Evolutionary conservation across 352 stramenopile species (phyloP).

Genomic region (Phytophthora lateralis): DNA sequence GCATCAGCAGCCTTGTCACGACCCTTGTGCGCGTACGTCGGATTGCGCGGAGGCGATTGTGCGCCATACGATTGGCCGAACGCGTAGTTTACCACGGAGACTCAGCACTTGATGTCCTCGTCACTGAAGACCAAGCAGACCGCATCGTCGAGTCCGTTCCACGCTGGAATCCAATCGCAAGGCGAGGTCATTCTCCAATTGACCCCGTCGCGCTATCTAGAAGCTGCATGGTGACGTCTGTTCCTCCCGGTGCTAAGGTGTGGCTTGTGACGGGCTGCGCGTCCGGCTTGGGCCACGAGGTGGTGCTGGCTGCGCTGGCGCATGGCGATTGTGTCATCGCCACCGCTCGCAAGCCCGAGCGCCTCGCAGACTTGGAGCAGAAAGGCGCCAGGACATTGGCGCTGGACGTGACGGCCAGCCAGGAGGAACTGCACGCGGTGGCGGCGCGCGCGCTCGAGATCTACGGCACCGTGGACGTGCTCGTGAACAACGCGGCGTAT

Average conservation of each 20-base stretch:
- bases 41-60: constrained; percentile 19
- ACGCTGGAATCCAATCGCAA: neutral
- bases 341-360: constrained; percentile 34
- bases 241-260: constrained; percentile 31
- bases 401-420: constrained; percentile 41
- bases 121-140: constrained; percentile 19
- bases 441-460: constrained; percentile 20
- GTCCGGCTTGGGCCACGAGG: constrained; percentile 38
- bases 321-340: constrained; percentile 46
- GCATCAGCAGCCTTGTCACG: neutral
- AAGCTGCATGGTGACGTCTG: constrained; percentile 13
- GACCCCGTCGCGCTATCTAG: neutral
- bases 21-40: constrained; percentile 6
- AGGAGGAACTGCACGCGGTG: constrained; percentile 32
- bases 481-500: constrained; percentile 56
- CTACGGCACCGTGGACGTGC: constrained; percentile 41
- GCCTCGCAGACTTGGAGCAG: constrained; percentile 33
- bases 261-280: constrained; percentile 52
- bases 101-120: constrained; percentile 28
- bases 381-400: constrained; percentile 37
- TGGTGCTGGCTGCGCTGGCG: constrained; percentile 39
- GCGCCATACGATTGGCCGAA: constrained; percentile 21
- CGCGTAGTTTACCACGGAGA: constrained; percentile 16
- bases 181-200: constrained; percentile 12
- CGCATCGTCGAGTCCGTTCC: neutral